A percentile compares a stretch with the other conserved stretches of the same genome.
These are phyloP conservation scores for Tolypocladium ophioglossoides DNA, from an alignment of 2,329 filamentous ascomycete genomes.

Conservation along the genomic window DNA sequence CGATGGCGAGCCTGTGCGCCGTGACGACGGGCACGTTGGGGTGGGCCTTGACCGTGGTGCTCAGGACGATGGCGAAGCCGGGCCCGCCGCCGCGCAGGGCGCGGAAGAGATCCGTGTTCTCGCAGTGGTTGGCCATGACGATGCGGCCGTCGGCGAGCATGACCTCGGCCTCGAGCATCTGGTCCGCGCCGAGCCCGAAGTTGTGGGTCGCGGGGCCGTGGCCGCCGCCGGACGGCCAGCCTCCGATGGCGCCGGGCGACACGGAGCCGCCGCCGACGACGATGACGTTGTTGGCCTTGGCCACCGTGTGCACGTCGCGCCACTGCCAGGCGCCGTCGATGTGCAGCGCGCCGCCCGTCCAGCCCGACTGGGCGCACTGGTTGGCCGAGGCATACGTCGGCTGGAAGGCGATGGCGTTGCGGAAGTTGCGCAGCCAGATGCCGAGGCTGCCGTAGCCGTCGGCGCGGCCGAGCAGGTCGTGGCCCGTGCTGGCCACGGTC, in stretches of 20 bases:
- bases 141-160: constrained; percentile 24
- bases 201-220: constrained; percentile 25
- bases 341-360: constrained; percentile 21
- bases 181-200: constrained; percentile 32
- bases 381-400: constrained; percentile 10
- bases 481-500: constrained; percentile 31
- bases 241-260: constrained; percentile 19
- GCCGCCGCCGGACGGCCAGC: constrained; percentile 29
- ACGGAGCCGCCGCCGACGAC: constrained; percentile 21
- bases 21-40: constrained; percentile 10
- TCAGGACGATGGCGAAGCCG: constrained; percentile 21
- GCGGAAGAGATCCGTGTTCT: constrained; percentile 24
- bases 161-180: constrained; percentile 30
- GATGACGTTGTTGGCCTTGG: constrained; percentile 18
- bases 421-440: constrained; percentile 21
- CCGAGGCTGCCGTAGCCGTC: constrained; percentile 20
- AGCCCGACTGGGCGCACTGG: constrained; percentile 14
- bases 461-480: constrained; percentile 26
- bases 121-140: constrained; percentile 20
- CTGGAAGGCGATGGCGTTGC: constrained; percentile 18
- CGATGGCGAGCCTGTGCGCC: constrained; percentile 8
- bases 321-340: constrained; percentile 23
- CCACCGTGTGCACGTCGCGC: constrained; percentile 20
- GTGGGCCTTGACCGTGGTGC: constrained; percentile 25
- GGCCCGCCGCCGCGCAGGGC: constrained; percentile 25